phyloP scores from a whole-genome alignment of 495 filamentous ascomycete genomes.

The Thozetella sp. region DNA sequence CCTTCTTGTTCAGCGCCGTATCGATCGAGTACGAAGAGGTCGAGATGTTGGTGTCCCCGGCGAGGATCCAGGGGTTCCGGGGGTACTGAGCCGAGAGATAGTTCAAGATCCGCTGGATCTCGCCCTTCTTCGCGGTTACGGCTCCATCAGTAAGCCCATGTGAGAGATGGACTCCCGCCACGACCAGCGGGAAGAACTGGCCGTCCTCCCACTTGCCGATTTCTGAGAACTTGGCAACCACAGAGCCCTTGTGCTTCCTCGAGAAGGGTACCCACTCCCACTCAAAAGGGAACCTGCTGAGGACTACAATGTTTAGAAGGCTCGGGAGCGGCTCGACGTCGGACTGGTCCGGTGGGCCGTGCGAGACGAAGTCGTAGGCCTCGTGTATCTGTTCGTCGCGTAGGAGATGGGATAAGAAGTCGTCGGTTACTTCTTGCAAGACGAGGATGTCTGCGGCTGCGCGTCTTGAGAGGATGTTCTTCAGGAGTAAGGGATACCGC shows the following conservation, averaged over 20 bases:
- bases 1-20: constrained; percentile 41
- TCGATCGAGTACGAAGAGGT: constrained; percentile 52
- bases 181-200: constrained; percentile 28
- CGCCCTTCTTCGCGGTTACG: constrained; percentile 47
- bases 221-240: constrained; percentile 40
- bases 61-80: constrained; percentile 48
- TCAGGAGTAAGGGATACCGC: constrained; percentile 49
- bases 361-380: constrained; percentile 50
- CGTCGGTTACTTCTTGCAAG: constrained; percentile 61
- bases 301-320: constrained; percentile 54
- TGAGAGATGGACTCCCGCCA: constrained; percentile 56
- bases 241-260: constrained; percentile 49
- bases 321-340: constrained; percentile 51
- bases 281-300: constrained; percentile 48
- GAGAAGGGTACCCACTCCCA: constrained; percentile 49
- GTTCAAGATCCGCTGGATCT: constrained; percentile 42
- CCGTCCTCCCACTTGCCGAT: constrained; percentile 23
- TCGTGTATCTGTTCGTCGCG: constrained; percentile 37
- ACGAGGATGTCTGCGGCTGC: constrained; percentile 48
- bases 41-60: constrained; percentile 60
- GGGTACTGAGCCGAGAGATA: constrained; percentile 36
- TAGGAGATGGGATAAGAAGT: constrained; percentile 54
- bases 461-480: constrained; percentile 36
- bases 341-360: constrained; percentile 47
- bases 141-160: constrained; percentile 54